phyloP scores from a whole-genome alignment of 179 eudicot species.

The Sideroxylon spinosum region DNA sequence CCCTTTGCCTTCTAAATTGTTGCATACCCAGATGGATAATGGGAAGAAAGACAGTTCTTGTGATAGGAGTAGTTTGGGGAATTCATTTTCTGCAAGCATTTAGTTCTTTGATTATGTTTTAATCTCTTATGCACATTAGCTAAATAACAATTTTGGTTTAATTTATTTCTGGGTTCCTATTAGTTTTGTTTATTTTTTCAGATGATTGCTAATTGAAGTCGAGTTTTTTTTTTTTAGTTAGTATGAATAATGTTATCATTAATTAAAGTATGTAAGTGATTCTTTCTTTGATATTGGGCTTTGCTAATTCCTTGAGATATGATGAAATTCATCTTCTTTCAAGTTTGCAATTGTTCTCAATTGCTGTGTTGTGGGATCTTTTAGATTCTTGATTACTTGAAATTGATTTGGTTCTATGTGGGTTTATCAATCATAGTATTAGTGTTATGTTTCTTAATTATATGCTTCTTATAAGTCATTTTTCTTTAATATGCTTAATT shows the following conservation, averaged over 20 bases:
- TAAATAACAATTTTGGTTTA: background rate
- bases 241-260: background rate
- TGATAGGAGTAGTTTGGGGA: slow-evolving; percentile 21
- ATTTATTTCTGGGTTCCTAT: background rate
- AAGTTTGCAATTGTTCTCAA: background rate
- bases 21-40: slow-evolving; percentile 38
- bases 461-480: background rate
- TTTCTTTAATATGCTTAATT: too few relatives aligned
- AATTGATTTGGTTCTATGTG: background rate
- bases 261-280: background rate
- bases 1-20: slow-evolving; percentile 16
- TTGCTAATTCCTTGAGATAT: background rate
- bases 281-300: background rate
- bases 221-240: background rate
- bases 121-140: background rate
- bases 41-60: slow-evolving; percentile 14
- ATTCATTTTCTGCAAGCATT: slow-evolving; percentile 51
- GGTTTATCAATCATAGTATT: background rate
- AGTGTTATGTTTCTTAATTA: background rate
- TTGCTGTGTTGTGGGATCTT: background rate
- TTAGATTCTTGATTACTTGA: background rate
- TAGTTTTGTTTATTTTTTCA: background rate
- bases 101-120: background rate
- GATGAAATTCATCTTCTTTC: background rate
- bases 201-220: background rate